These are phyloP conservation scores for Phytophthora crassamura DNA, from an alignment of 352 stramenopile genomes.

Conservation along the genomic window DNA sequence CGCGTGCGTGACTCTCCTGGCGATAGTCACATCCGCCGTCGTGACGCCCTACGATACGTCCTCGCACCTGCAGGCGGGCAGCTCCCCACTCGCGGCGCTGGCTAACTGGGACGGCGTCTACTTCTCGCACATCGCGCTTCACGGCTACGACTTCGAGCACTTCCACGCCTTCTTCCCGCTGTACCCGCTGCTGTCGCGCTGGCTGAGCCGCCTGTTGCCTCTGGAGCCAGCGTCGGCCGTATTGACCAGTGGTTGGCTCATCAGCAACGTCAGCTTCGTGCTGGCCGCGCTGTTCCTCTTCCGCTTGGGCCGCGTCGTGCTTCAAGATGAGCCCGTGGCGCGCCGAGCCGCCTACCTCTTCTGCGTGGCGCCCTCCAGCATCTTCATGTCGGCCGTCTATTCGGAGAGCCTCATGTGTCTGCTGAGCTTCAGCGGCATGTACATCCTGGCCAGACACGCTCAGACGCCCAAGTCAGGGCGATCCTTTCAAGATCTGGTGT, in stretches of 20 bases:
- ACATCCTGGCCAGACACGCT: constrained; percentile 52
- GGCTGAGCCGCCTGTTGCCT: constrained; percentile 30
- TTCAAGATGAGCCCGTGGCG: constrained; percentile 58
- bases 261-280: constrained; percentile 84
- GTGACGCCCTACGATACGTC: constrained; percentile 81
- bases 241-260: constrained; percentile 56
- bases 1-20: constrained; percentile 53
- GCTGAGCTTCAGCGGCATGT: constrained; percentile 82
- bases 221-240: constrained; percentile 30
- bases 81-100: constrained; percentile 47
- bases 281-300: constrained; percentile 77
- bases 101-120: constrained; percentile 90
- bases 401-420: constrained; percentile 86
- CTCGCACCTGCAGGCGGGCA: constrained; percentile 36
- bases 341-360: constrained; percentile 80
- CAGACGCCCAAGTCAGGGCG: constrained; percentile 16
- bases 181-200: constrained; percentile 66
- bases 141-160: constrained; percentile 89
- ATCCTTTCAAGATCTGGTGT: constrained; percentile 42
- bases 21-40: constrained; percentile 48
- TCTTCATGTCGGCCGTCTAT: constrained; percentile 87
- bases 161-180: constrained; percentile 87
- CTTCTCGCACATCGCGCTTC: constrained; percentile 71
- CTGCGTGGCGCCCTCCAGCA: constrained; percentile 72
- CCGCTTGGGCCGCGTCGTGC: constrained; percentile 59